Evolutionary conservation across 805 yeast genomes (phyloP).

Genomic region (Zygosaccharomyces siamensis): DNA sequence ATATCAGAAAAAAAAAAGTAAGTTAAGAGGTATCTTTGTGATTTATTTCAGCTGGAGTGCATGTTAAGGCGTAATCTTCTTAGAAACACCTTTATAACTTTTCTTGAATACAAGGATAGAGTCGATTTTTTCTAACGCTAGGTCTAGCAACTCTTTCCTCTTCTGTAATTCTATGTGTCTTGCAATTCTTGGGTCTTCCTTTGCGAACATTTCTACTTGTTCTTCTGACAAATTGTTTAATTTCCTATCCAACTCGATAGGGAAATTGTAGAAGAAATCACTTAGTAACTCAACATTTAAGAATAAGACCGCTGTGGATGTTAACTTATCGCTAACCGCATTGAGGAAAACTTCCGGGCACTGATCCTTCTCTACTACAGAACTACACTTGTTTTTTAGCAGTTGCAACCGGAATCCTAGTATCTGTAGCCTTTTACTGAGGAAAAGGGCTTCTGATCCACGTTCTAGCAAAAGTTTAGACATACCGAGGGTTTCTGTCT

Average conservation of each 20-base stretch:
- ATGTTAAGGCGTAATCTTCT: slow-evolving; percentile 5
- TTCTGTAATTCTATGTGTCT: slow-evolving; percentile 91
- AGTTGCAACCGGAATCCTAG: slow-evolving; percentile 72
- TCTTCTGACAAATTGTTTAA: slow-evolving; percentile 61
- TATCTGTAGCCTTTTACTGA: slow-evolving; percentile 66
- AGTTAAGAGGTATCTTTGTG: neutral
- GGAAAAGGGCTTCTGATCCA: slow-evolving; percentile 80
- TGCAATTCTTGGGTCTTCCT: slow-evolving; percentile 87
- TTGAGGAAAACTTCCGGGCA: slow-evolving; percentile 95
- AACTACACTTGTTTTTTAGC: slow-evolving; percentile 67
- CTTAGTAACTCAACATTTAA: slow-evolving; percentile 89
- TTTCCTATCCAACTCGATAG: slow-evolving; percentile 81
- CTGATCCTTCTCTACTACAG: slow-evolving; percentile 73
- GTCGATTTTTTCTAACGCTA: slow-evolving; percentile 82
- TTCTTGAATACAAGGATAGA: slow-evolving; percentile 39
- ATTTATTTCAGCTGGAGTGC: neutral
- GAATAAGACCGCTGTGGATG: slow-evolving; percentile 89
- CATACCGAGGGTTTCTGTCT: slow-evolving; percentile 78
- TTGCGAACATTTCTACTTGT: slow-evolving; percentile 84
- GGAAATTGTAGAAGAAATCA: slow-evolving; percentile 94
- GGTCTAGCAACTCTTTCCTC: slow-evolving; percentile 79
- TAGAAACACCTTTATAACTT: slow-evolving; percentile 29
- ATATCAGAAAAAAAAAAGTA: neutral
- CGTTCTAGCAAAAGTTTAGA: slow-evolving; percentile 65
- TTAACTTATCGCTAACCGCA: slow-evolving; percentile 85